Conservation (phyloP, 2,329 filamentous ascomycete species). For the Pezicula carpinea region DNA sequence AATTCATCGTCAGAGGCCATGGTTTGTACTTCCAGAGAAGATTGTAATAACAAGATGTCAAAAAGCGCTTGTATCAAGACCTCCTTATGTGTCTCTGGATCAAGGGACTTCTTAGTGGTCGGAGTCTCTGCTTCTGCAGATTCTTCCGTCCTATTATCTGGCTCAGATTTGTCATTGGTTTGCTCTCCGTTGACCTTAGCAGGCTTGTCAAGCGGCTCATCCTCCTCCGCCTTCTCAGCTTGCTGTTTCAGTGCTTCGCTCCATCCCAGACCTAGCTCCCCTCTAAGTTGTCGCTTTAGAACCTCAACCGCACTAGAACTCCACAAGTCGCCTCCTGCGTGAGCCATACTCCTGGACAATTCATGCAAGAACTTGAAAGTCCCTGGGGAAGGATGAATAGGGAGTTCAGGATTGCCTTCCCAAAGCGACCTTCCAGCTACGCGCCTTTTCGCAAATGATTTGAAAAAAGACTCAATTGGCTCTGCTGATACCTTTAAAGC, state of each 20-base stretch:
- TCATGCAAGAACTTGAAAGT: constrained; percentile 68
- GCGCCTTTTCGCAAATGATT: constrained; percentile 37
- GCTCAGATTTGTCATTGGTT: neutral
- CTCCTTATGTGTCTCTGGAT: constrained; percentile 30
- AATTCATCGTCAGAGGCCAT: constrained; percentile 36
- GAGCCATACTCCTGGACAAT: constrained; percentile 63
- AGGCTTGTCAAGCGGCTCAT: neutral
- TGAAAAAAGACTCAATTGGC: constrained; percentile 44
- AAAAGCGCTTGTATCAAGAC: constrained; percentile 57
- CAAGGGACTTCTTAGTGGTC: constrained; percentile 5
- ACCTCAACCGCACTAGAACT: constrained; percentile 59
- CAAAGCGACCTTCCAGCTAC: constrained; percentile 66
- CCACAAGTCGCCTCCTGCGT: constrained; percentile 76
- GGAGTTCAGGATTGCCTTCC: constrained; percentile 73
- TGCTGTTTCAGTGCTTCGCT: constrained; percentile 14
- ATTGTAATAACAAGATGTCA: constrained; percentile 49
- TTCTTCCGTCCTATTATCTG: neutral
- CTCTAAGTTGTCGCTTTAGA: constrained; percentile 55
- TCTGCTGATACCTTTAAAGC: constrained; percentile 46
- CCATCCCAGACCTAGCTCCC: constrained; percentile 43
- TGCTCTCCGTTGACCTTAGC: constrained; percentile 9
- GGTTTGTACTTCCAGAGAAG: constrained; percentile 35
- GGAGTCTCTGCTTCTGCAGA: neutral
- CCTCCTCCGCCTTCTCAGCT: constrained; percentile 13
- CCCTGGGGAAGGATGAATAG: constrained; percentile 71